phyloP scores from a whole-genome alignment of 306 rosid species.

The Castanea mollissima region DNA sequence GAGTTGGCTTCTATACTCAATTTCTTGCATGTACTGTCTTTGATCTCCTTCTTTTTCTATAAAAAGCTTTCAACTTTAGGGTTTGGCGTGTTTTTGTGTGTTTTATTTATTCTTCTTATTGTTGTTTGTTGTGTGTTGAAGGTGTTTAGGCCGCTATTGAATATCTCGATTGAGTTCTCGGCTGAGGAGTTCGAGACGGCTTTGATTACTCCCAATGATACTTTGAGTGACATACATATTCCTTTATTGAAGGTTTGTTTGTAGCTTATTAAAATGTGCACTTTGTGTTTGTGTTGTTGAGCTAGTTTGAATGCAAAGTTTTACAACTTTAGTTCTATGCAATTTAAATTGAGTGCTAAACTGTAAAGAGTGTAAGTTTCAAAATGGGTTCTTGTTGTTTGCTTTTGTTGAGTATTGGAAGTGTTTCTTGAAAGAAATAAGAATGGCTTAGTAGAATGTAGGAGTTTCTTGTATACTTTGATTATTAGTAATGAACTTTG shows the following conservation, averaged over 20 bases:
- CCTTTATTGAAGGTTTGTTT: conserved; percentile 86
- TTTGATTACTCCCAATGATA: conserved; percentile 82
- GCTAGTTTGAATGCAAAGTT: conserved; percentile 14
- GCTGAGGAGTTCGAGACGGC: conserved; percentile 98
- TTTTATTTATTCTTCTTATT: not conserved
- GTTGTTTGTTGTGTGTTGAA: conserved; percentile 26
- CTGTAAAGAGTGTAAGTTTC: conserved; percentile 1
- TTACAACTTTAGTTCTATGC: conserved; percentile 18
- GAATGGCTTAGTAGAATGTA: conserved; percentile 6
- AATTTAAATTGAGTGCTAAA: conserved; percentile 10
- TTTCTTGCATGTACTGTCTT: conserved; percentile 70
- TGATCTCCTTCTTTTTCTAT: conserved; percentile 27
- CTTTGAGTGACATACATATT: conserved; percentile 87
- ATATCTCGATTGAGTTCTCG: conserved; percentile 77
- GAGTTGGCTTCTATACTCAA: conserved; percentile 89
- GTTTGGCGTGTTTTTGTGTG: not conserved
- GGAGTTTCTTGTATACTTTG: not conserved
- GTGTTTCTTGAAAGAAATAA: not conserved
- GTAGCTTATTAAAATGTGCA: no score
- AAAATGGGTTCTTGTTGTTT: not conserved
- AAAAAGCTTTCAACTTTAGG: conserved; percentile 24
- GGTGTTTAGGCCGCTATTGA: conserved; percentile 85
- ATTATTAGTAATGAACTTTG: not conserved
- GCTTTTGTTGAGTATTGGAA: not conserved
- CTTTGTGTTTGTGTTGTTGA: conserved; percentile 8